Conservation (phyloP, 768 basidiomycete genomes). For the Tephrocybe sp. region DNA sequence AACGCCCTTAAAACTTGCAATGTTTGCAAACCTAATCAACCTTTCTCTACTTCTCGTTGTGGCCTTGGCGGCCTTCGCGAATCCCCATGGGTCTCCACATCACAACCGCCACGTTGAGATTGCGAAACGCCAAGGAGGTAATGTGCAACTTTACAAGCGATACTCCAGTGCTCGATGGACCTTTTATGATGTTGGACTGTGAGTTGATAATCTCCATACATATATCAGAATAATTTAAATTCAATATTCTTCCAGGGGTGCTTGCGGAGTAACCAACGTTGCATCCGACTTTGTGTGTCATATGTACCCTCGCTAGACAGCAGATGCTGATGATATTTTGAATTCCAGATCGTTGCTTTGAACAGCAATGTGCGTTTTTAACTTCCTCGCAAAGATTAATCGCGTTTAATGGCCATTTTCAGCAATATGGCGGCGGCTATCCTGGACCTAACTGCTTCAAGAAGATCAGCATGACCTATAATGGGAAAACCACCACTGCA, state of each 20-base stretch:
- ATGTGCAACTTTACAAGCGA: conserved; percentile 24
- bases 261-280: conserved; percentile 29
- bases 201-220: conserved; percentile 10
- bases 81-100: conserved; percentile 20
- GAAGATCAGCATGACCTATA: conserved; percentile 58
- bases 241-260: conserved; percentile 20
- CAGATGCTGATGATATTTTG: background rate
- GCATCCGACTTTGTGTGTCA: conserved; percentile 26
- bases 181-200: conserved; percentile 32
- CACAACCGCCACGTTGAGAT: conserved; percentile 23
- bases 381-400: conserved; percentile 5
- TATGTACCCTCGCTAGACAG: background rate
- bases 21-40: conserved; percentile 17
- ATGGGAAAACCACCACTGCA: conserved; percentile 58
- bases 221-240: background rate
- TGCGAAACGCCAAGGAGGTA: conserved; percentile 23
- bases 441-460: conserved; percentile 54
- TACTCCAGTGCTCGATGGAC: conserved; percentile 24
- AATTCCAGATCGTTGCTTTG: conserved; percentile 30
- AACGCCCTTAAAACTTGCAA: conserved; percentile 6
- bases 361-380: conserved; percentile 30
- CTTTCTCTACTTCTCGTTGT: conserved; percentile 25
- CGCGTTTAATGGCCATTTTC: background rate
- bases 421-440: conserved; percentile 57
- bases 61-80: conserved; percentile 31